A percentile compares a stretch with the other conserved stretches of the same genome.
These are phyloP conservation scores for Aegilops tauschii DNA, from an alignment of 176 grass and related monocot genomes.

Conservation along the genomic window DNA sequence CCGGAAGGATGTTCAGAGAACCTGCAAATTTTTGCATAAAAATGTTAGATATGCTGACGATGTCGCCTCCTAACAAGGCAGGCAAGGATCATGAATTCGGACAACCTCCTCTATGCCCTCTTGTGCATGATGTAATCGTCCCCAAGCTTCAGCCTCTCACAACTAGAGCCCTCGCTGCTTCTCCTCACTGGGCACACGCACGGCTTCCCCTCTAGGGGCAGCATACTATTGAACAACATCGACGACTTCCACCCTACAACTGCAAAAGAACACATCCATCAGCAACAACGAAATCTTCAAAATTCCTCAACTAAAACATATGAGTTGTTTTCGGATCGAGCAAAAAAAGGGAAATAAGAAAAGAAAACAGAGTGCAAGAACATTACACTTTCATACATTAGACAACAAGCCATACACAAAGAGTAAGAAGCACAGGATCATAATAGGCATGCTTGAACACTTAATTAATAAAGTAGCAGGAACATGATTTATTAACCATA, in stretches of 20 bases:
- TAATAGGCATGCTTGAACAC: no score
- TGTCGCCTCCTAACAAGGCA: no score
- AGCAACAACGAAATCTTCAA: neutral
- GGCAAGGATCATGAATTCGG: no score
- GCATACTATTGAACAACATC: constrained; percentile 60
- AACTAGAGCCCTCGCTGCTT: neutral
- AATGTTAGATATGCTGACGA: no score
- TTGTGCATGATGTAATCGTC: constrained; percentile 9
- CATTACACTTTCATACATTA: no score
- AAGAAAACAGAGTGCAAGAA: neutral
- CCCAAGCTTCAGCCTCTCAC: constrained; percentile 30
- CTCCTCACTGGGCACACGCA: constrained; percentile 41
- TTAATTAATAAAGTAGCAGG: no score
- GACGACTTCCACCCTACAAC: constrained; percentile 31
- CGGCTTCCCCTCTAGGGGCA: constrained; percentile 50
- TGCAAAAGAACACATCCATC: neutral
- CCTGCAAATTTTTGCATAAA: no score
- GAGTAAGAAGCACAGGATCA: no score
- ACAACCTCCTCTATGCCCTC: no score
- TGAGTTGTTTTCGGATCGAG: neutral
- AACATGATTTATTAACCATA: no score
- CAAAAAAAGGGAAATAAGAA: neutral
- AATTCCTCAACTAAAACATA: neutral
- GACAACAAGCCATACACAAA: no score
- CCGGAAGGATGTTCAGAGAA: no score